A percentile compares a stretch with the other conserved stretches of the same genome.
phyloP scores from a whole-genome alignment of 2,329 filamentous ascomycete species.

The Scorias spongiosa region DNA sequence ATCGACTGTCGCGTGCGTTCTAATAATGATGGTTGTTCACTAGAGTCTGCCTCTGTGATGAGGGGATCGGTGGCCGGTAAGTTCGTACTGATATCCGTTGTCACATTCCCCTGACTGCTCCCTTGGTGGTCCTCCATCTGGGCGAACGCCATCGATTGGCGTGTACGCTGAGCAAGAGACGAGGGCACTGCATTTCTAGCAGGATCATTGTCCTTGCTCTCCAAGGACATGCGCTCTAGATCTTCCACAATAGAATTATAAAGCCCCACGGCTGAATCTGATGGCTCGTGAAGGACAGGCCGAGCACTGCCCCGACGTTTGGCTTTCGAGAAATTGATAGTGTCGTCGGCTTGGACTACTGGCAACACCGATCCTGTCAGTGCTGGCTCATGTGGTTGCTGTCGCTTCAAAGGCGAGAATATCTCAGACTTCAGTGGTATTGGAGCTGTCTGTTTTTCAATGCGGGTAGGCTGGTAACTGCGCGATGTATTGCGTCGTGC shows the following conservation, averaged over 20 bases:
- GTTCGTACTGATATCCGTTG: not conserved
- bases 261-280: no score
- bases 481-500: constrained; percentile 12
- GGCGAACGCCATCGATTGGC: constrained; percentile 33
- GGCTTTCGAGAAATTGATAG: not conserved
- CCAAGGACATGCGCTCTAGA: not conserved
- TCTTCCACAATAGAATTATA: no score
- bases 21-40: constrained; percentile 28
- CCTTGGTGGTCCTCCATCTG: constrained; percentile 61
- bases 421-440: constrained; percentile 19
- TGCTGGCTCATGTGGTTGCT: not conserved
- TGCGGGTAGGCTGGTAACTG: constrained; percentile 15
- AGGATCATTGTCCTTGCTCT: not conserved
- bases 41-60: no score
- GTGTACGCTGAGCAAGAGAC: constrained; percentile 32
- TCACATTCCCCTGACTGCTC: constrained; percentile 30
- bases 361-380: not conserved
- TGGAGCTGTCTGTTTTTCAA: constrained; percentile 15
- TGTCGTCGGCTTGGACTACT: not conserved
- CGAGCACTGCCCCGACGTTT: not conserved
- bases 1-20: constrained; percentile 75
- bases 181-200: constrained; percentile 14
- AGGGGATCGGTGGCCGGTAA: no score
- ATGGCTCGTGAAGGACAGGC: not conserved
- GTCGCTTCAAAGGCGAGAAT: constrained; percentile 19